Evolutionary conservation across 2,329 filamentous ascomycete genomes (phyloP), one percentile per base, ranked within the genome.

Genomic region (Colletotrichum plurivorum): DNA sequence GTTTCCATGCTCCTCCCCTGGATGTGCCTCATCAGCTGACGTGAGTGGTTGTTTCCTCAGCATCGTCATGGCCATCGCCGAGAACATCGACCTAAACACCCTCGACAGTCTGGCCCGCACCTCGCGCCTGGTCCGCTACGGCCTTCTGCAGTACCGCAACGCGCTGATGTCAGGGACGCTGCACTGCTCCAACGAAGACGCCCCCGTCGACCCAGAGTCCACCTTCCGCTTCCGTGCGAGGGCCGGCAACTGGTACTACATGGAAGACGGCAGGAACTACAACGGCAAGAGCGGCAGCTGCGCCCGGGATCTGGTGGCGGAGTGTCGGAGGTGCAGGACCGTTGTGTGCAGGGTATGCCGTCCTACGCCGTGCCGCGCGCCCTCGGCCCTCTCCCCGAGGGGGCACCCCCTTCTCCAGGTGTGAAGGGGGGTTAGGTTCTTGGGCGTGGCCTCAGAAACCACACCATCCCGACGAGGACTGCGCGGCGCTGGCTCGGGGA

Each of bases 231-330:
- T 87, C 74, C 85, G 88, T 31, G 85, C 88, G 52, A 83, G 87
- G 63, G 86, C 87, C 39, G 82, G 84, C 69, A 87, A 88, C 77
- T 89, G 86, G 86, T 86, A 84, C 75, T 89, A 89, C 74, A 87
- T 90, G 83, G 84, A 89, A 69, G 84, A 88, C 63, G 82, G 82
- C 51, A 81, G 89, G 81, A 73, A 86, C 63, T 84, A 83, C 73
- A 83, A 85, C 71, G 91, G 92, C 60, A 95, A 94, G 79, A 86
- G 93, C 31, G 91, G 93, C 5, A 87, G 87, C 74, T 98, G 95
- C 78, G 95, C 95, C 22, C 87, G 94, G 70, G 95, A 98, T 79
- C 88, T 97, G 88, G 95, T 98, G 5, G 88, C 87, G 49, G 91
- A 92, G 73, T 98, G 95, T 79, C 89, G 94, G 63, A 88, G 91